phyloP scores from a whole-genome alignment of 331 rosid genomes.

The Prunus yedoensis region DNA sequence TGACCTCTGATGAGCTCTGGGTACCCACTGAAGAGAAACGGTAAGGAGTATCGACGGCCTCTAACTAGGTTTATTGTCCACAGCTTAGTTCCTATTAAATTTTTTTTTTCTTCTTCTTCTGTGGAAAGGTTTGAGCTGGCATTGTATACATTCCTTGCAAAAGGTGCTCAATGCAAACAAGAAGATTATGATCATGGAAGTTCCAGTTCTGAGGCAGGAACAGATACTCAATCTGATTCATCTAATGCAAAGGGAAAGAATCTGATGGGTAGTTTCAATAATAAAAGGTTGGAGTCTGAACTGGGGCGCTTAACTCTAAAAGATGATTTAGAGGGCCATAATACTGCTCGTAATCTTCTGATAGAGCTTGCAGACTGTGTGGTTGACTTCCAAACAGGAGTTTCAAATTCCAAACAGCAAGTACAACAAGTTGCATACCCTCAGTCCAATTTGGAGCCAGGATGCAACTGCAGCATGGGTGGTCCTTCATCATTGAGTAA shows the following conservation, averaged over 20 bases:
- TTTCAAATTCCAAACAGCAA: constrained; percentile 57
- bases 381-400: constrained; percentile 51
- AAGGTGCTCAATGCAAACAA: constrained; percentile 59
- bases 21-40: constrained; percentile 83
- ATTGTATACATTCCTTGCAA: constrained; percentile 66
- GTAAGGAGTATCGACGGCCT: constrained; percentile 43
- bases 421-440: constrained; percentile 49
- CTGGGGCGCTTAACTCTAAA: constrained; percentile 53
- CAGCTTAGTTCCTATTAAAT: constrained; percentile 19
- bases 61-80: constrained; percentile 29
- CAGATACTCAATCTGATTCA: constrained; percentile 50
- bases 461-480: constrained; percentile 57
- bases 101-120: constrained; percentile 16
- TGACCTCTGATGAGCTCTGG: constrained; percentile 91
- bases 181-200: constrained; percentile 65
- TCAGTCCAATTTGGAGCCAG: constrained; percentile 57
- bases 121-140: constrained; percentile 81
- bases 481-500: constrained; percentile 62
- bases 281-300: constrained; percentile 62
- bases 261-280: constrained; percentile 40
- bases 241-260: constrained; percentile 51
- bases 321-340: constrained; percentile 50
- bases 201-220: constrained; percentile 59
- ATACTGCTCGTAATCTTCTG: constrained; percentile 43
- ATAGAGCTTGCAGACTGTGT: constrained; percentile 63